Base-by-base conservation (phyloP, 108 stramenopile genomes). In the Nitzschia sp. region DNA sequence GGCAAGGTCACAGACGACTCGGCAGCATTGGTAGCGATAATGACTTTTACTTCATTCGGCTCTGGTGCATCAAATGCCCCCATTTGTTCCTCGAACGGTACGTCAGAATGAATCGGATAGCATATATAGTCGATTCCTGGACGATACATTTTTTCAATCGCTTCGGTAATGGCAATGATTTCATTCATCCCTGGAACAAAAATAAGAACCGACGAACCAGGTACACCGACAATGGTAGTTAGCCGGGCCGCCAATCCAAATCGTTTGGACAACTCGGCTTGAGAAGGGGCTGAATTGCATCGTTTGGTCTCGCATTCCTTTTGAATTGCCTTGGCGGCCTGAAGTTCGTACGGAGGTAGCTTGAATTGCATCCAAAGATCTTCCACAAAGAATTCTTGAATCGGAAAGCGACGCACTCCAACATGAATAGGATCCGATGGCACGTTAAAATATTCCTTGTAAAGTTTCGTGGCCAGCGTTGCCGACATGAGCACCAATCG, bases 1-100 rank as follows among this genome's bases (percentile, higher is more conserved):
- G 97, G 96, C 13, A 99, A 85, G 19, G 99, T 99, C 29, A 99
- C 83, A 6, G 95, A 95, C 28, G 87, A 88, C 70, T 99, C 99
- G 1, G 99, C 99, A 6, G 97, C 96, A 79, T 99, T 99, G 0
- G 99, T 99, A 2, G 97, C 92, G 28, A 99, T 83, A 25, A 99
- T 86, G 45, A 97, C 82, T 66, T 97, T 97, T 28, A 94, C 82
- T 61, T 92, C 89, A 53, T 84, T 84, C 21, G 62, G 56, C 9
- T 56, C 72, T 0, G 95, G 81, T 21, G 75, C 72, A 25, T 74
- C 74, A 56, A 98, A 98, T 3, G 89, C 96, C 8, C 60, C 72
- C 82, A 93, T 82, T 74, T 98, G 99, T 11, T 98, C 96, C 54
- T 95, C 87, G 64, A 94, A 88, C 0, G 97, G 91, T 28, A 98